These are phyloP conservation scores for Quercus lobata DNA, from an alignment of 331 rosid genomes.

Conservation along the genomic window DNA sequence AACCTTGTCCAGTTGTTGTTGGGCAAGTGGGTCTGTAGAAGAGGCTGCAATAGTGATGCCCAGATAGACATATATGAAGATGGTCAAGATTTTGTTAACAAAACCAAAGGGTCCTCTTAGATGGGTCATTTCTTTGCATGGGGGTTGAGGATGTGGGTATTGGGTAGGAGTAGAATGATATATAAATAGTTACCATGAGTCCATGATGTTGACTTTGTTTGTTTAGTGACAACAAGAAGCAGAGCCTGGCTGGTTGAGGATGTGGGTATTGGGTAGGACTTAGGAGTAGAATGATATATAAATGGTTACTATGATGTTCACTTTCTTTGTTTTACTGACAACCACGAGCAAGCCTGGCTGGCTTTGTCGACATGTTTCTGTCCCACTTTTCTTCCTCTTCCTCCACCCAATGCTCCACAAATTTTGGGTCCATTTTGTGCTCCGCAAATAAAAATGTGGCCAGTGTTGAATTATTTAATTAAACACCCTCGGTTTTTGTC, in stretches of 20 bases:
- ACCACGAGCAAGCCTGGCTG: background rate
- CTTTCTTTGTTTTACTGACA: background rate
- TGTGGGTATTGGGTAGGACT: too few species aligned
- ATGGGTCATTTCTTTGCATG: constrained; percentile 25
- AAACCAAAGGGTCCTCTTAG: constrained; percentile 20
- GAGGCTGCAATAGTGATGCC: constrained; percentile 7
- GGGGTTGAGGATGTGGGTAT: background rate
- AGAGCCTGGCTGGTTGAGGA: background rate
- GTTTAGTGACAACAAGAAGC: background rate
- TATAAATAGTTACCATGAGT: background rate
- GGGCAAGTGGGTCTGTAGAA: constrained; percentile 32
- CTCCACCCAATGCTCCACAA: background rate
- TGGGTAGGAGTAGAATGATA: background rate
- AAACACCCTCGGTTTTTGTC: too few species aligned
- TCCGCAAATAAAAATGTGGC: too few species aligned
- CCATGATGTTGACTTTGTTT: too few species aligned
- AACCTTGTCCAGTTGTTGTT: constrained; percentile 48
- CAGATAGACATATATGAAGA: constrained; percentile 26
- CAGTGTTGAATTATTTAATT: too few species aligned
- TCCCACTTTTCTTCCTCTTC: too few species aligned
- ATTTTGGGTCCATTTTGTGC: too few species aligned
- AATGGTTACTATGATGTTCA: too few species aligned
- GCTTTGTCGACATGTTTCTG: too few species aligned
- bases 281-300: too few species aligned
- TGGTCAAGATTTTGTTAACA: constrained; percentile 15